Evolutionary conservation across 305 asterid species (phyloP).

Genomic region (Fraxinus latifolia): DNA sequence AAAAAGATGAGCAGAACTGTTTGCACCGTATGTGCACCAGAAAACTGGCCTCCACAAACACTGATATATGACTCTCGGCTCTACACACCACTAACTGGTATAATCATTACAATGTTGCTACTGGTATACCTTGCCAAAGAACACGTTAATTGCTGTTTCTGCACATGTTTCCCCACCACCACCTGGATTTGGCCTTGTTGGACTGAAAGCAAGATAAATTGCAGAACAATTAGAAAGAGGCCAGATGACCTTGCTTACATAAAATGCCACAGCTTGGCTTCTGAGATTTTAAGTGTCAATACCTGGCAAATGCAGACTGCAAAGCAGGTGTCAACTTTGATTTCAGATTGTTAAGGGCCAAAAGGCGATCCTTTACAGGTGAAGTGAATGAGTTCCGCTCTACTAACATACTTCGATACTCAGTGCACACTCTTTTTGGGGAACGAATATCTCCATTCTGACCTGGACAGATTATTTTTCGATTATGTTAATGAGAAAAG

Average conservation of each 20-base stretch:
- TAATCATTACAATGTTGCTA: slow-evolving; percentile 14
- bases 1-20: background rate
- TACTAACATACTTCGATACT: slow-evolving; percentile 81
- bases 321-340: slow-evolving; percentile 75
- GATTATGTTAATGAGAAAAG: slow-evolving; percentile 10
- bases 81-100: background rate
- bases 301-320: slow-evolving; percentile 98
- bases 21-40: background rate
- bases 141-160: slow-evolving; percentile 82
- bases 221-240: slow-evolving; percentile 15
- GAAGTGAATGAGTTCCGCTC: slow-evolving; percentile 93
- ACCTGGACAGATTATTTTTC: slow-evolving; percentile 45
- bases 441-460: slow-evolving; percentile 81
- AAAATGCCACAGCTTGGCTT: slow-evolving; percentile 15
- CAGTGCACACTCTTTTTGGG: slow-evolving; percentile 75
- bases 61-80: background rate
- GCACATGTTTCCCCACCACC: slow-evolving; percentile 99
- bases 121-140: slow-evolving; percentile 72
- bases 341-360: slow-evolving; percentile 70
- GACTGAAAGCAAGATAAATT: slow-evolving; percentile 52
- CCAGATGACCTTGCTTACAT: background rate
- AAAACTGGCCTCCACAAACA: background rate
- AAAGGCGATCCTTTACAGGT: slow-evolving; percentile 88
- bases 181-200: slow-evolving; percentile 92
- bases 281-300: slow-evolving; percentile 21